Conservation (phyloP, 2,329 filamentous ascomycete genomes). For the Thielaviopsis punctulata region DNA sequence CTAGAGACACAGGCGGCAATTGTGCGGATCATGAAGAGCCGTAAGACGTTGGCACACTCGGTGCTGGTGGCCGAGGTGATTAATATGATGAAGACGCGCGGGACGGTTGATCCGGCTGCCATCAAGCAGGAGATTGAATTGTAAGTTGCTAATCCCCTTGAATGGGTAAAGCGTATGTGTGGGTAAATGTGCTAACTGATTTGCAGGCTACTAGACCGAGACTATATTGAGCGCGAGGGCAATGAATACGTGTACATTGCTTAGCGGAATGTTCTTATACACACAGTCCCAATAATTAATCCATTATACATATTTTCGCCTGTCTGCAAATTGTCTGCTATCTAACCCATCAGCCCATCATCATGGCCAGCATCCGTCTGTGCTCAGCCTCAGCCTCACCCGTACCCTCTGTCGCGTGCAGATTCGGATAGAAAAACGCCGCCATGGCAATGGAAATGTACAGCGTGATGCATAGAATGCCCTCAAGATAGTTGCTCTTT, state of each 20-base stretch:
- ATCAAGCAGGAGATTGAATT: slow-evolving; percentile 98
- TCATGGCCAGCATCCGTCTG: background rate
- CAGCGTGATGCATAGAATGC: slow-evolving; percentile 56
- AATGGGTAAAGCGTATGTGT: background rate
- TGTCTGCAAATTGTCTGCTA: background rate
- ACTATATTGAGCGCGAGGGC: slow-evolving; percentile 72
- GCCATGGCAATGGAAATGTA: slow-evolving; percentile 44
- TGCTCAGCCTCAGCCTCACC: background rate
- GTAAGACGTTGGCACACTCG: slow-evolving; percentile 73
- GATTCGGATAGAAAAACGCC: slow-evolving; percentile 38
- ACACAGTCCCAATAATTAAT: background rate
- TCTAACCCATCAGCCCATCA: background rate
- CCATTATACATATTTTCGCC: background rate
- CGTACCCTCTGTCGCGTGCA: slow-evolving; percentile 7
- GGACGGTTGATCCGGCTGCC: slow-evolving; percentile 66
- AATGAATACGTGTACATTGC: slow-evolving; percentile 55
- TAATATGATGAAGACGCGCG: slow-evolving; percentile 69
- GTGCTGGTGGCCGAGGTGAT: slow-evolving; percentile 87
- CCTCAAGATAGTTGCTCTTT: slow-evolving; percentile 83
- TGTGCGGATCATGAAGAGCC: slow-evolving; percentile 89
- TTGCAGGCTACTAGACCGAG: slow-evolving; percentile 72
- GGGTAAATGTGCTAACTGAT: slow-evolving; percentile 15
- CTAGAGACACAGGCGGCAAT: slow-evolving; percentile 96
- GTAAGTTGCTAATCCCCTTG: slow-evolving; percentile 28
- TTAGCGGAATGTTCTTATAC: slow-evolving; percentile 18